phyloP scores from a whole-genome alignment of 345 rosid genomes.

The Eutrema japonicum region DNA sequence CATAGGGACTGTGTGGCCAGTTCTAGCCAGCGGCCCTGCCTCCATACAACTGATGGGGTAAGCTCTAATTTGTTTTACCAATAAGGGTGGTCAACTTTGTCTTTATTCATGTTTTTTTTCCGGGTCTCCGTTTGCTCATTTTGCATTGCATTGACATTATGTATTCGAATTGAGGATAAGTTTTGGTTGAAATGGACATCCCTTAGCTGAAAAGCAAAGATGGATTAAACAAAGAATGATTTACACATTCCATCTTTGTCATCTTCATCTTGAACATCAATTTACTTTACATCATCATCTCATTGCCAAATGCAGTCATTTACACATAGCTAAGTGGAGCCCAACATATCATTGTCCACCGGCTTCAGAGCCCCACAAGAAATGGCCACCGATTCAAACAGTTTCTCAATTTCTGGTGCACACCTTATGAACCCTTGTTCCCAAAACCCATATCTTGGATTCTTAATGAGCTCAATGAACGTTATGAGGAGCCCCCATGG shows the following conservation, averaged over 20 bases:
- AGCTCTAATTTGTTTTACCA: no score
- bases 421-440: conserved; percentile 48
- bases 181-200: neutral
- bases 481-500: conserved; percentile 95
- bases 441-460: conserved; percentile 76
- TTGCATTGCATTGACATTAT: neutral
- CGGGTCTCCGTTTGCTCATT: neutral
- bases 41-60: no score
- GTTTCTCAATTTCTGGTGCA: conserved; percentile 74
- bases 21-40: no score
- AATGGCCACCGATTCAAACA: conserved; percentile 49
- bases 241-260: conserved; percentile 2
- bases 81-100: neutral
- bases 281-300: conserved; percentile 15
- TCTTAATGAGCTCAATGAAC: conserved; percentile 87
- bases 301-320: neutral
- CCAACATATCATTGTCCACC: conserved; percentile 41
- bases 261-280: neutral
- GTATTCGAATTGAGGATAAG: no score
- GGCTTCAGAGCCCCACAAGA: conserved; percentile 62
- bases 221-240: neutral
- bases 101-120: neutral
- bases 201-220: neutral
- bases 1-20: neutral
- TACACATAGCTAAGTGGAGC: conserved; percentile 34